Evolutionary conservation across 805 yeast species (phyloP), one percentile per base, ranked within the genome.

Genomic region (Blastobotrys terrestris): DNA sequence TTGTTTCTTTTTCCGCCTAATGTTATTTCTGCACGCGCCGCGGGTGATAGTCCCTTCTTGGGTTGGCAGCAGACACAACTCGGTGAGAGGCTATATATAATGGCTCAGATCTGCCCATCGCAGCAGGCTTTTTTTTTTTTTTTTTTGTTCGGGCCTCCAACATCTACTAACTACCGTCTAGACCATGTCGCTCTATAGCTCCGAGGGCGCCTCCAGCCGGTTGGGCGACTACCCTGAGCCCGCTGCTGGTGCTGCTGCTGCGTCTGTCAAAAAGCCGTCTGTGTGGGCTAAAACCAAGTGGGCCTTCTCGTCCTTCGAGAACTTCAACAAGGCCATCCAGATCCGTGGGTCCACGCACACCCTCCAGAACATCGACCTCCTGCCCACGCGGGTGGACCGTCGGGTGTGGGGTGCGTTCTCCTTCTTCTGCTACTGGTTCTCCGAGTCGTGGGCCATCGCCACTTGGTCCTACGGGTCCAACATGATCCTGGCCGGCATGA

Each of bases 331-430:
- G 46, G 44, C 51, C 40, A 20, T 48, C 22, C 19, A 39, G 20
- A 40, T 48, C 20, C 21, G 26, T 21, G 51, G 45, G 40, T 44
- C 40, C 31, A 11, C 45, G 5, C 46, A 31, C 16, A 39, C 51
- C 11, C 46, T 48, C 46, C 16, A 21, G 13, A 56, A 56, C 41
- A 31, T 18, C 8, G 59, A 56, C 40, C 44, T 56, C 43, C 49
- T 46, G 42, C 59, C 59, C 16, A 57, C 60, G 16, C 55, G 54
- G 11, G 31, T 50, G 22, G 49, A 44, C 13, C 51, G 55, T n/a
- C 49, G 56, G n/a, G 51, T 53, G n/a, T 57, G 60, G 60, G 50
- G 54, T 26, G 48, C 51, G 44, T 42, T 54, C 50, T 53, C 58
- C 6, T 49, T 53, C 46, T 46, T 57, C 39, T 52, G 56, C 31